These are phyloP conservation scores for Colletotrichum musicola DNA, from an alignment of 2,329 filamentous ascomycete species.

Conservation along the genomic window DNA sequence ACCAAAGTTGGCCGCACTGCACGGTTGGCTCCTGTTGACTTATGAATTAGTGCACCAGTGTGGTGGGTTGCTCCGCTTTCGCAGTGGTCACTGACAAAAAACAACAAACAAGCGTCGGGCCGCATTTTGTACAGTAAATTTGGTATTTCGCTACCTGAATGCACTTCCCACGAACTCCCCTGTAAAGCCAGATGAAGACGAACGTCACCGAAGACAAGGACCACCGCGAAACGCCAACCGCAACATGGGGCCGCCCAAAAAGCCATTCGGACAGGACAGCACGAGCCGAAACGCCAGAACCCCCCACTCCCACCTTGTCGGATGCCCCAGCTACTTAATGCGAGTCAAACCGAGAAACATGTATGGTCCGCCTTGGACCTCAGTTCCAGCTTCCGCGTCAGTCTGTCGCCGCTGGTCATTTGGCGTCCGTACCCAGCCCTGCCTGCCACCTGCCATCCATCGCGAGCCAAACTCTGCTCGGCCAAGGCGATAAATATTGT, in stretches of 20 bases:
- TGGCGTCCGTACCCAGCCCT: constrained; percentile 21
- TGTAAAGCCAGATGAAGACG: constrained; percentile 37
- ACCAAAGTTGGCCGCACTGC: constrained; percentile 11
- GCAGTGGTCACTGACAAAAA: constrained; percentile 9
- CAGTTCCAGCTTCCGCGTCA: neutral
- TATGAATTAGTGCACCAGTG: no score
- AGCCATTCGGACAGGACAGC: constrained; percentile 31
- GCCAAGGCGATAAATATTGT: constrained; percentile 12
- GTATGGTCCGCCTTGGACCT: constrained; percentile 14
- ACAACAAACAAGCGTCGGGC: constrained; percentile 23
- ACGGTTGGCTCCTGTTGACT: constrained; percentile 15
- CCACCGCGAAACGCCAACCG: constrained; percentile 36
- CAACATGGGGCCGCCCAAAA: constrained; percentile 33
- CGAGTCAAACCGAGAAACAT: constrained; percentile 20
- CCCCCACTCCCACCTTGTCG: constrained; percentile 30
- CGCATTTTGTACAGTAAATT: constrained; percentile 25
- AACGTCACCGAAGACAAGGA: constrained; percentile 33
- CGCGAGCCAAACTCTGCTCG: constrained; percentile 14
- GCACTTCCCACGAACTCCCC: constrained; percentile 37
- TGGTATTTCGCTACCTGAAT: constrained; percentile 39
- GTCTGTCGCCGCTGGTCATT: constrained; percentile 6
- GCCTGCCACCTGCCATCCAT: constrained; percentile 1
- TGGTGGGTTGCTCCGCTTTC: constrained; percentile 29
- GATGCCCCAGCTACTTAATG: constrained; percentile 35
- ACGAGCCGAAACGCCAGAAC: constrained; percentile 38